Base-by-base conservation (phyloP, 768 basidiomycete species). In the Hypholoma fasciculare region DNA sequence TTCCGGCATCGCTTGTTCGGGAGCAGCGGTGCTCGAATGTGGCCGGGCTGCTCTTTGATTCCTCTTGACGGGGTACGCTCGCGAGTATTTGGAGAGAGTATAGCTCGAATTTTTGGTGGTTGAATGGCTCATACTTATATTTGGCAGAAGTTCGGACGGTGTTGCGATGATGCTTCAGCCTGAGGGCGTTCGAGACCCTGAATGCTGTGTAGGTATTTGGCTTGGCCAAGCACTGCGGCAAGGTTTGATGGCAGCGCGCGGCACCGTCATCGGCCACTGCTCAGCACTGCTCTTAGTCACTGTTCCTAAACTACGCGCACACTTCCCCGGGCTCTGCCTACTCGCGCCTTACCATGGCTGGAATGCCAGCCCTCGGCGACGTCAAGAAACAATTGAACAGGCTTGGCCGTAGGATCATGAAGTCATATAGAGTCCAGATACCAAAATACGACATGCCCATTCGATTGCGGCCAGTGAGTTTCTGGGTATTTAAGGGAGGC, bases 401-500 rank as follows among this genome's bases (percentile, higher is more conserved):
- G 62, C 61, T 78, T 38, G 78, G 78, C 49, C 89, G 83, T 69
- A 74, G 79, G 7, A 68, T 90, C 58, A 92, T 92, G 90, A 88
- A 84, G 47, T 91, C 90, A 1, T 78, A 90, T 65, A 76, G 74
- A 54, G 65, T 90, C 54, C 78, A 71, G 19, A 72, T 92, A 63
- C 85, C 87, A 48, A 84, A 82, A 67, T 87, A 87, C 66, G 81
- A 90, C 65, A 65, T 88, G 63, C 90, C 90, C 20, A 69, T 93
- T 48, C 84, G 89, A 46, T 67, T 93, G 37, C 83, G 91, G 54
- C 89, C 88, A 67, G 89, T 91, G 57, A 70, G 70, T 61, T 60
- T 26, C 57, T 62, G 30, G 11, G 36, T 50, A 54, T 51, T 30
- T 51, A 39, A 14, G 39, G 16, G n/a, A 38, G 16, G 19, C 19